phyloP scores from a whole-genome alignment of 1,139 yeast species.

The Geotrichum cucujoidarum region DNA sequence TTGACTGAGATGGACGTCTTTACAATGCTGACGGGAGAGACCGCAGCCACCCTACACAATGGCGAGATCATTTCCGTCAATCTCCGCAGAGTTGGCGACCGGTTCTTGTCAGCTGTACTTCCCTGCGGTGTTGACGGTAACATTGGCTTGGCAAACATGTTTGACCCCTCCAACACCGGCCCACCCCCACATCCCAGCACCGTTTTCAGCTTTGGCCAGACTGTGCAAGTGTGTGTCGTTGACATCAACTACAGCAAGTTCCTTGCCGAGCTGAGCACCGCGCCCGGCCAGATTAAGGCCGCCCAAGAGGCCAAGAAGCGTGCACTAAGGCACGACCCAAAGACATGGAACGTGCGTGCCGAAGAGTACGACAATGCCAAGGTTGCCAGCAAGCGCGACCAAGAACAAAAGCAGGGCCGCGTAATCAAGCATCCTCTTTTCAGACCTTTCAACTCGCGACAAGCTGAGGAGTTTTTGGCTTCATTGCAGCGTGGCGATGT shows the following conservation, averaged over 20 bases:
- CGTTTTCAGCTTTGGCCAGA: slow-evolving; percentile 62
- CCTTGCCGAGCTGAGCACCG: slow-evolving; percentile 66
- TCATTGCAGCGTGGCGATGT: slow-evolving; percentile 86
- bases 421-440: slow-evolving; percentile 90
- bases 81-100: slow-evolving; percentile 48
- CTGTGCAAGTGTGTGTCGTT: slow-evolving; percentile 75
- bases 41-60: slow-evolving; percentile 57
- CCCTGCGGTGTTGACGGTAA: slow-evolving; percentile 74
- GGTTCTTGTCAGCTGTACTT: slow-evolving; percentile 55
- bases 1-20: slow-evolving; percentile 70
- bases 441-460: slow-evolving; percentile 73
- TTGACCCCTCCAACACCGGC: slow-evolving; percentile 46
- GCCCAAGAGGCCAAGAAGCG: slow-evolving; percentile 44
- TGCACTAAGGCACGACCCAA: slow-evolving; percentile 49
- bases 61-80: slow-evolving; percentile 79
- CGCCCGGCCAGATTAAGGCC: slow-evolving; percentile 58
- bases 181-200: slow-evolving; percentile 41
- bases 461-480: slow-evolving; percentile 91
- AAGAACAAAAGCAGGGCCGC: slow-evolving; percentile 56
- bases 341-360: slow-evolving; percentile 78
- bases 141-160: slow-evolving; percentile 58
- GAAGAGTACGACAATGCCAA: slow-evolving; percentile 59
- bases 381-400: slow-evolving; percentile 48
- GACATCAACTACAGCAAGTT: slow-evolving; percentile 68
- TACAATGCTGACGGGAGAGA: slow-evolving; percentile 86